phyloP scores from a whole-genome alignment of 2,329 filamentous ascomycete species.

The Claviceps lovelessii region DNA sequence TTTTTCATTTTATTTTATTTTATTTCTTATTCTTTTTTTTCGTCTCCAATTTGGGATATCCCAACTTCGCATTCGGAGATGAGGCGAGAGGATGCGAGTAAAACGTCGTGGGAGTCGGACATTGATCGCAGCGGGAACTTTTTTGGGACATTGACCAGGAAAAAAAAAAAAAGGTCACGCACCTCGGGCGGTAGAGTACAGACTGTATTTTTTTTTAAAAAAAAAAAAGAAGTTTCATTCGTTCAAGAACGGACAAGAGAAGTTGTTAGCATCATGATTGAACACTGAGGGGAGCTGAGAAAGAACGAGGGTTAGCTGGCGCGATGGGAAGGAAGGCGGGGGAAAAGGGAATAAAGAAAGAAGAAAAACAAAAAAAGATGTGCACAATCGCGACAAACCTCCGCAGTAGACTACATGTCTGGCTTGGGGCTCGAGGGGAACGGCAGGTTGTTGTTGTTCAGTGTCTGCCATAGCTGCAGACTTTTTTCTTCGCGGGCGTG shows the following conservation, averaged over 20 bases:
- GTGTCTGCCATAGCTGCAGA: constrained; percentile 37
- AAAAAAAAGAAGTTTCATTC: not conserved
- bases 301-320: not conserved
- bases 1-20: not conserved
- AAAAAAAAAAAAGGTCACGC: constrained; percentile 10
- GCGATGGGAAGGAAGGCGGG: not conserved
- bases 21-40: not conserved
- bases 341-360: not conserved
- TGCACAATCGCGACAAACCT: constrained; percentile 31
- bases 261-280: constrained; percentile 2
- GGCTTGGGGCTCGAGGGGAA: constrained; percentile 31
- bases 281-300: not conserved
- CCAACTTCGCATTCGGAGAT: not conserved
- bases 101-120: not conserved
- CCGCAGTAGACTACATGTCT: constrained; percentile 43
- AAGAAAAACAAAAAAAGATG: not conserved
- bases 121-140: not conserved
- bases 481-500: constrained; percentile 2
- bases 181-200: constrained; percentile 54
- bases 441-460: constrained; percentile 32
- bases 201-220: constrained; percentile 26
- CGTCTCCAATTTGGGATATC: not conserved
- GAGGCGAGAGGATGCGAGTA: not conserved
- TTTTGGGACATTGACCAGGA: not conserved
- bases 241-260: not conserved